Evolutionary conservation across 2,329 filamentous ascomycete genomes (phyloP).

Genomic region (Ophiocordyceps camponoti-saundersi): DNA sequence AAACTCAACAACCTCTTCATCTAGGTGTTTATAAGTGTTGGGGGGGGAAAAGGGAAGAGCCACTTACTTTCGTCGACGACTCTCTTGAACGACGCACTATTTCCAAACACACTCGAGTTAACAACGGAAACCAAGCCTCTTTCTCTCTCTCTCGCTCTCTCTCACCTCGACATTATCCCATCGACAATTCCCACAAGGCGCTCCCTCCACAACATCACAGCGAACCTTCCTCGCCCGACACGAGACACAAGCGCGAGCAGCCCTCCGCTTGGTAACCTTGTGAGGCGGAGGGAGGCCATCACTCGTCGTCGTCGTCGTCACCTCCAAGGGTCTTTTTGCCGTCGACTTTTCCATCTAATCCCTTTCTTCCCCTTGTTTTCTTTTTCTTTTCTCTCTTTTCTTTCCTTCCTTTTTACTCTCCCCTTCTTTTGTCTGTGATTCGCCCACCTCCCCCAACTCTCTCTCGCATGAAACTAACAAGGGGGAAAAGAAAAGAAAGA

Average conservation of each 20-base stretch:
- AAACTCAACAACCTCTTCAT: background rate
- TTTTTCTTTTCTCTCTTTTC: no score
- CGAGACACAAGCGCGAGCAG: constrained; percentile 80
- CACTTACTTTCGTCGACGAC: constrained; percentile 70
- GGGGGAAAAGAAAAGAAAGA: no score
- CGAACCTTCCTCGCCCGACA: constrained; percentile 82
- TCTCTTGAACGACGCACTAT: constrained; percentile 56
- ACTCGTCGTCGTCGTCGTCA: background rate
- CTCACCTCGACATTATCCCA: constrained; percentile 54
- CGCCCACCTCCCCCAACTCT: no score
- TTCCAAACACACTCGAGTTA: background rate
- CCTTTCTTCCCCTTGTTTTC: no score
- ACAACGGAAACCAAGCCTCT: no score
- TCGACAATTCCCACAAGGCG: constrained; percentile 75
- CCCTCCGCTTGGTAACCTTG: constrained; percentile 57
- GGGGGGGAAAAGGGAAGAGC: background rate
- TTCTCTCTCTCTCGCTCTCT: background rate
- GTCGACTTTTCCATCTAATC: background rate
- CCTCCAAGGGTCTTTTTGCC: background rate
- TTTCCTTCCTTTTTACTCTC: no score
- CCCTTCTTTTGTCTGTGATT: no score
- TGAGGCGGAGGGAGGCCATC: constrained; percentile 9
- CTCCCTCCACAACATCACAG: constrained; percentile 82
- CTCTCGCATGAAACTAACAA: no score
- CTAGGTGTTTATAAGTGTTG: background rate